Base-by-base conservation (phyloP, 768 basidiomycete genomes). In the Suillus subluteus region DNA sequence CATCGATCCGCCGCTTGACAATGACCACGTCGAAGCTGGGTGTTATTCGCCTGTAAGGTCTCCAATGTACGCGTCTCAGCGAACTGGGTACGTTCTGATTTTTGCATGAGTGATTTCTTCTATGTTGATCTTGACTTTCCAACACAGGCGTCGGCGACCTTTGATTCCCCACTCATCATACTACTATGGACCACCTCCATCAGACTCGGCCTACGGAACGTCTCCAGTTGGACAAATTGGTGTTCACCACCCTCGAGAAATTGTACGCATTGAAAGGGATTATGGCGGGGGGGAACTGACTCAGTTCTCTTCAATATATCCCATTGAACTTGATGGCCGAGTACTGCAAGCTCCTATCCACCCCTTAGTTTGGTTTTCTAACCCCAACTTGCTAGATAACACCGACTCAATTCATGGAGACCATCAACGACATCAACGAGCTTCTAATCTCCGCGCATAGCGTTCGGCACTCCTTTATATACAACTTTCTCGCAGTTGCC, bases 241-340 rank as follows among this genome's bases (percentile, higher is more conserved):
- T 3, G 79, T 90, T 30, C 94, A 98, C 74, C 89, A 94, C 71
- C 96, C 97, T 18, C 88, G 96, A 63, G 97, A 98, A 80, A 87
- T 99, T 66, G 81, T 99, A 62, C 84, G 97, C 55, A 82, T 99
- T 50, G 97, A 99, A 77, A 81, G 98, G 63, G 98, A 99, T 76
- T 99, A 98, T 76, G 87, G 82, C 16, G 89, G 90, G 1, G 98
- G 97, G 3, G 97, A 99, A 75, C 82, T 96, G 8, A 86, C 89
- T 38, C 97, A 98, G 79, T 98, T 99, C 76, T 85, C 93, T 41
- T 86, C 94, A 0, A 87, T 90, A 69, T 99, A 91, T 78, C 96
- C 95, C 1, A 79, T 96, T 50, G 98, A 99, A 77, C 82, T 99
- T 6, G 96, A 98, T 71, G 94, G 95, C 56, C 85, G 98, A 77